phyloP scores from a whole-genome alignment of 2,329 filamentous ascomycete species.

The Bimuria novae-zelandiae region DNA sequence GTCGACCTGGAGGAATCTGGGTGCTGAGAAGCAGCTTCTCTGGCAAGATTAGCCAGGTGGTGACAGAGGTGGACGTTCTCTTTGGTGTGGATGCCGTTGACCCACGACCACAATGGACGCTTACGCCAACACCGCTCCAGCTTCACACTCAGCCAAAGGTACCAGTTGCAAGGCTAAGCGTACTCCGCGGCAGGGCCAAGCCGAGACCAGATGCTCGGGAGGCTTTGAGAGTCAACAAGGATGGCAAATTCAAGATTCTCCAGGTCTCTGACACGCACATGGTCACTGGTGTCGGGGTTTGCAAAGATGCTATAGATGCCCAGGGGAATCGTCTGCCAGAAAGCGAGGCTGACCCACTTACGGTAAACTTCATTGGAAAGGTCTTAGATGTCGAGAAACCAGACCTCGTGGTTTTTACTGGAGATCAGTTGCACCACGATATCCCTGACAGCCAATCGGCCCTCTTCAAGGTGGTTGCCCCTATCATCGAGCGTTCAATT shows the following conservation, averaged over 20 bases:
- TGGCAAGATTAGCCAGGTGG: conserved; percentile 68
- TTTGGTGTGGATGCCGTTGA: conserved; percentile 90
- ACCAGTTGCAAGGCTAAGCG: conserved; percentile 66
- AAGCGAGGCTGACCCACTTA: conserved; percentile 87
- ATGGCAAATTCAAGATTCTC: conserved; percentile 93
- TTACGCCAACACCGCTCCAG: conserved; percentile 55
- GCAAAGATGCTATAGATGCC: conserved; percentile 78
- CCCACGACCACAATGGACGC: conserved; percentile 78
- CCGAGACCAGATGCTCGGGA: conserved; percentile 68
- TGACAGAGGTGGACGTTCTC: conserved; percentile 81
- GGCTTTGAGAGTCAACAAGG: conserved; percentile 70
- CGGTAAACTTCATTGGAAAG: conserved; percentile 72
- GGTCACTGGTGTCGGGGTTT: conserved; percentile 83
- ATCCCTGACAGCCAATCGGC: conserved; percentile 46
- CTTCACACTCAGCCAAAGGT: conserved; percentile 50
- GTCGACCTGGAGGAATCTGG: conserved; percentile 75
- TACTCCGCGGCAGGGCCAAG: conserved; percentile 69
- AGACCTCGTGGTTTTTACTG: conserved; percentile 68
- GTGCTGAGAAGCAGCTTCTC: conserved; percentile 63
- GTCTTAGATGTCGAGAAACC: conserved; percentile 62
- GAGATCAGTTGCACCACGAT: conserved; percentile 72
- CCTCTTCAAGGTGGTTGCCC: conserved; percentile 18
- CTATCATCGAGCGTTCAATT: conserved; percentile 59
- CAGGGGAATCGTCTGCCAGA: conserved; percentile 67
- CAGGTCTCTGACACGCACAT: conserved; percentile 89